Conservation (phyloP, 2,329 filamentous ascomycete species). For the Diaporthe sp. region DNA sequence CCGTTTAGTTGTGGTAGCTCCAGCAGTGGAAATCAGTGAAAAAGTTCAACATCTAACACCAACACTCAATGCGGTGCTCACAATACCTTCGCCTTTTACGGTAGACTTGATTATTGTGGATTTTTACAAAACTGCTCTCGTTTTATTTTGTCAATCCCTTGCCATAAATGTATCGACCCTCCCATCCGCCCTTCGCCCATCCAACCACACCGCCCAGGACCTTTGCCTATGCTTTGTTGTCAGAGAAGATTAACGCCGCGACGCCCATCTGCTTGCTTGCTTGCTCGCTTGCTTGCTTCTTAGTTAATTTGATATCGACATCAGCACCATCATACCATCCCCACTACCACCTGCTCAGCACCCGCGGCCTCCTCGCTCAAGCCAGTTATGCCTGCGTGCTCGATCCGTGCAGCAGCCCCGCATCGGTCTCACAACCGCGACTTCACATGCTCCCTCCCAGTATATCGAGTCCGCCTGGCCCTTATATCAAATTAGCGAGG, state of each 20-base stretch:
- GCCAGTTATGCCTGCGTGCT: background rate
- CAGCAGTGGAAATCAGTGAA: background rate
- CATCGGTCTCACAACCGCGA: background rate
- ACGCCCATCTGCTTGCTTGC: constrained; percentile 38
- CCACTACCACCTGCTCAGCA: background rate
- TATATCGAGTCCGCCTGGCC: too few relatives aligned
- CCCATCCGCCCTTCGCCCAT: constrained; percentile 4
- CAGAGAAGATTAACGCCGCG: constrained; percentile 37
- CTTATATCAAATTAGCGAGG: background rate
- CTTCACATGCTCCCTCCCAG: background rate
- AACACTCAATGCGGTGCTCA: background rate
- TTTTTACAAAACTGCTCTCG: constrained; percentile 2
- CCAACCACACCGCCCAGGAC: constrained; percentile 16
- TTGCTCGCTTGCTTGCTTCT: constrained; percentile 34
- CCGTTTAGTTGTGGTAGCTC: constrained; percentile 13
- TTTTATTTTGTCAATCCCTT: constrained; percentile 10
- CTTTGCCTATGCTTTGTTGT: constrained; percentile 34
- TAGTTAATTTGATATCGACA: constrained; percentile 35
- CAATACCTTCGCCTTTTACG: background rate
- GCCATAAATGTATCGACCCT: constrained; percentile 26
- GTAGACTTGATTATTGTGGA: constrained; percentile 13
- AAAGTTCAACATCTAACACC: background rate
- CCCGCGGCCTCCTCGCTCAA: background rate
- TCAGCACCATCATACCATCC: background rate
- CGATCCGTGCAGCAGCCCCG: too few relatives aligned